Evolutionary conservation across 257 asterid species (phyloP).

Genomic region (Coffea eugenioides): DNA sequence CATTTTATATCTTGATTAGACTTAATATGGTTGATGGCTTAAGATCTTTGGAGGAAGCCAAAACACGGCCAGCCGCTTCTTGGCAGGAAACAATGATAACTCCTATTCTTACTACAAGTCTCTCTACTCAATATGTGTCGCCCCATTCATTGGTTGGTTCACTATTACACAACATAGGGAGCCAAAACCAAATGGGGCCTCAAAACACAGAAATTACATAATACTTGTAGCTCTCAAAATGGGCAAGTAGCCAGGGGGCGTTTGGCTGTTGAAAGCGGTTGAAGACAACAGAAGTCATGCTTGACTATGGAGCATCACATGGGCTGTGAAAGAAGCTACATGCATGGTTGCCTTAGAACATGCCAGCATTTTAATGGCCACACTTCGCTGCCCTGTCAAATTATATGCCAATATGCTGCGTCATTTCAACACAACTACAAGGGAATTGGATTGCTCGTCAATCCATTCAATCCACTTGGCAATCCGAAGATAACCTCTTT

Average conservation of each 20-base stretch:
- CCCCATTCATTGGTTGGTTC: neutral
- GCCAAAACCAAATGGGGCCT: constrained; percentile 47
- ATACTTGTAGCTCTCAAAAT: constrained; percentile 43
- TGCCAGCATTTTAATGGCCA: constrained; percentile 47
- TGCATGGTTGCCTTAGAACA: constrained; percentile 47
- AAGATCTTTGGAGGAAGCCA: neutral
- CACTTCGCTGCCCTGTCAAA: constrained; percentile 22
- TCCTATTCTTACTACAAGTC: neutral
- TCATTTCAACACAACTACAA: constrained; percentile 44
- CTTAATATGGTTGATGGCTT: neutral
- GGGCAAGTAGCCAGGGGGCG: constrained; percentile 48
- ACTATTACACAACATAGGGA: constrained; percentile 15
- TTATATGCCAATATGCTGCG: constrained; percentile 38
- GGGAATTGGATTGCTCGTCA: constrained; percentile 49
- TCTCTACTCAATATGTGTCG: neutral
- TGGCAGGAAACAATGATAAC: constrained; percentile 5
- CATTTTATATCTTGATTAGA: neutral
- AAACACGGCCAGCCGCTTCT: neutral
- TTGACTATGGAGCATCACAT: constrained; percentile 69
- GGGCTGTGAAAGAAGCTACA: constrained; percentile 48
- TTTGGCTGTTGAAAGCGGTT: constrained; percentile 42
- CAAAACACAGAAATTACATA: constrained; percentile 24
- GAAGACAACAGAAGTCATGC: constrained; percentile 56
- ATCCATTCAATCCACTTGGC: constrained; percentile 54
- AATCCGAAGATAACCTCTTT: constrained; percentile 42